Percentiles rank a stretch among this genome's conserved stretches.
These are phyloP conservation scores for Heterobasidion occidentale DNA, from an alignment of 1,284 basidiomycete genomes.

Conservation along the genomic window DNA sequence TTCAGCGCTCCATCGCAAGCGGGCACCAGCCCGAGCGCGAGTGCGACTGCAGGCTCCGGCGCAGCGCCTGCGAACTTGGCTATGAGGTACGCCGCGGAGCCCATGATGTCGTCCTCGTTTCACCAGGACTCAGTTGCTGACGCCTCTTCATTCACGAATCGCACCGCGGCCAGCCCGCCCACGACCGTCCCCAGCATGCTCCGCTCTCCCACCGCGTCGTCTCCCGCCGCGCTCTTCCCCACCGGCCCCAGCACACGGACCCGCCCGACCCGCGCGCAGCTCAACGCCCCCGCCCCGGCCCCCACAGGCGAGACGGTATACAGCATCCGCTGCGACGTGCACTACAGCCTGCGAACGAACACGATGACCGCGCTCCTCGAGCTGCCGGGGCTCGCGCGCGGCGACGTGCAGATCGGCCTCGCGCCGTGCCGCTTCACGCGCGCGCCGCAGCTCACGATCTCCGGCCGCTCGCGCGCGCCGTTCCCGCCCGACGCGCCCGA, in stretches of 20 bases:
- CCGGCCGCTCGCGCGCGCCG: slow-evolving; percentile 30
- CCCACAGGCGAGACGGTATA: slow-evolving; percentile 7
- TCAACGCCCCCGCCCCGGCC: not conserved
- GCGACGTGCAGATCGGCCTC: slow-evolving; percentile 44
- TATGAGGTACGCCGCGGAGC: not conserved
- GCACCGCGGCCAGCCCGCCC: slow-evolving; percentile 6
- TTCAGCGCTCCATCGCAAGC: not conserved
- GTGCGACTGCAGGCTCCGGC: not conserved
- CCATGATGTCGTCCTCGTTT: not conserved
- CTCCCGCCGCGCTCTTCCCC: not conserved
- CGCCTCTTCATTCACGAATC: too few relatives aligned
- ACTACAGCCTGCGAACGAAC: slow-evolving; percentile 37
- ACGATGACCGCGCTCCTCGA: slow-evolving; percentile 51
- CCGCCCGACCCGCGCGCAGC: not conserved
- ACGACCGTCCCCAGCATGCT: slow-evolving; percentile 3
- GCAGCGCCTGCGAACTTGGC: not conserved
- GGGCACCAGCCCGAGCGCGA: not conserved
- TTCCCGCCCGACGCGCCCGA: slow-evolving; percentile 12
- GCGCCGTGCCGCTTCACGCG: slow-evolving; percentile 47
- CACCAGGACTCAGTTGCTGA: not conserved
- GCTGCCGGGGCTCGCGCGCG: slow-evolving; percentile 50
- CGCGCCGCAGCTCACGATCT: slow-evolving; percentile 45
- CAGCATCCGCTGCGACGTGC: slow-evolving; percentile 44
- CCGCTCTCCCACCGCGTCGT: not conserved
- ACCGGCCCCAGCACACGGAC: not conserved